These are phyloP conservation scores for Mycena epipterygia DNA, from an alignment of 768 basidiomycete genomes.

Conservation along the genomic window DNA sequence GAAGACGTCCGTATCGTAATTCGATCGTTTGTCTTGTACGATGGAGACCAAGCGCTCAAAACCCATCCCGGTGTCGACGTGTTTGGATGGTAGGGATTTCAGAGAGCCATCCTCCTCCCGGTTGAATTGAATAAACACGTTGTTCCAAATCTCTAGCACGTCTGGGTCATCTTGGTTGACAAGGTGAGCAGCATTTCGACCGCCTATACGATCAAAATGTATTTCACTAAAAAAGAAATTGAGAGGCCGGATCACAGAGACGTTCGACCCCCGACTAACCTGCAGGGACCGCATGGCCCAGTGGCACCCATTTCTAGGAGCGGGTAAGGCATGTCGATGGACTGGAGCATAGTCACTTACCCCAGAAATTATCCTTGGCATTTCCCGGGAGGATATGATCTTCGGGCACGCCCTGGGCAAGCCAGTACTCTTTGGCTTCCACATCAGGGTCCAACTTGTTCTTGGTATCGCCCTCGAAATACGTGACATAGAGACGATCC, in stretches of 20 bases:
- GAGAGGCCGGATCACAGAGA: constrained; percentile 4
- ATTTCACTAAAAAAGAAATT: constrained; percentile 76
- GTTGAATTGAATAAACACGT: constrained; percentile 99
- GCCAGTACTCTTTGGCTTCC: constrained; percentile 91
- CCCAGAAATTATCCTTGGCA: constrained; percentile 99
- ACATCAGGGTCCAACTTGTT: constrained; percentile 88
- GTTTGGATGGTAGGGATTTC: constrained; percentile 86
- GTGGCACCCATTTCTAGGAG: constrained; percentile 95
- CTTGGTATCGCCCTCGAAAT: constrained; percentile 95
- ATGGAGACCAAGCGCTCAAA: constrained; percentile 98
- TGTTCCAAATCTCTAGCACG: constrained; percentile 99
- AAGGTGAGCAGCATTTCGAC: constrained; percentile 91
- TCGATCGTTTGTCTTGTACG: constrained; percentile 91
- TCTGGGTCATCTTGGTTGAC: constrained; percentile 98
- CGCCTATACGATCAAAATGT: constrained; percentile 97
- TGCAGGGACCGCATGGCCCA: constrained; percentile 98
- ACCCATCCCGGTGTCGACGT: constrained; percentile 99
- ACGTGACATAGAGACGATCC: constrained; percentile 96
- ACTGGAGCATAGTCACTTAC: constrained; percentile 57
- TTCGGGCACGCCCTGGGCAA: constrained; percentile 88
- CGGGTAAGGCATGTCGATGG: constrained; percentile 13
- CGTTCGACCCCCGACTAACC: constrained; percentile 54
- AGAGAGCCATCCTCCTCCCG: constrained; percentile 91
- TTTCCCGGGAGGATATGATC: constrained; percentile 94
- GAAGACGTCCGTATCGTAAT: constrained; percentile 99